Evolutionary conservation across 2,329 filamentous ascomycete genomes (phyloP).

Genomic region (Ilyonectria robusta): DNA sequence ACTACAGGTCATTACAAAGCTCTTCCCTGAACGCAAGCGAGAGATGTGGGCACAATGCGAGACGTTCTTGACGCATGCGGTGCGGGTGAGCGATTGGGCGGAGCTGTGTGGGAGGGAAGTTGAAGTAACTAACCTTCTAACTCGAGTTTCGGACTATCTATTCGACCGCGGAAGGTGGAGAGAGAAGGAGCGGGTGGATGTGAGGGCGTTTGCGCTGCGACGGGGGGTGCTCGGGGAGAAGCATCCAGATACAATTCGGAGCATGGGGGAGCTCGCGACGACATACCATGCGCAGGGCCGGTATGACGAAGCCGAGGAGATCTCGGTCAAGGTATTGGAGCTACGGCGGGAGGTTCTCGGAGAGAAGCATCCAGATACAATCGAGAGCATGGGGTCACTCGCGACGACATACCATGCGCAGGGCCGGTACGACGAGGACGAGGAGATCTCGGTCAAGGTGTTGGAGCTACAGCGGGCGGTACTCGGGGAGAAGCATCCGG

Average conservation of each 20-base stretch:
- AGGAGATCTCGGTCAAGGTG: too few relatives aligned
- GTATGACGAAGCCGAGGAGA: not conserved
- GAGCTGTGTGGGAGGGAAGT: conserved; percentile 35
- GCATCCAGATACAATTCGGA: not conserved
- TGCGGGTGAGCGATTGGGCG: conserved; percentile 45
- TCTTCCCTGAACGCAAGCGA: conserved; percentile 37
- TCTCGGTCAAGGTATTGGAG: not conserved
- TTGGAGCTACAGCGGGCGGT: too few relatives aligned
- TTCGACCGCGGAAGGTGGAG: conserved; percentile 38
- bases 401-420: too few relatives aligned
- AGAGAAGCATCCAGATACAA: too few relatives aligned
- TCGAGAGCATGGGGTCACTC: too few relatives aligned
- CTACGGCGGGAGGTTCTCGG: too few relatives aligned
- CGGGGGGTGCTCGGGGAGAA: not conserved
- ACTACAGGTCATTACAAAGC: conserved; percentile 33
- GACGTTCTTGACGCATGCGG: conserved; percentile 48
- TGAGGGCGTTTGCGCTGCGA: not conserved
- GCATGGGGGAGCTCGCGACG: not conserved
- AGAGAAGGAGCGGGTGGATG: not conserved
- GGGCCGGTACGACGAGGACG: too few relatives aligned
- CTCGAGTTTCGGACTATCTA: conserved; percentile 41
- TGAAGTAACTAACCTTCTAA: conserved; percentile 31
- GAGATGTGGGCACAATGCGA: conserved; percentile 44
- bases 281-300: not conserved
- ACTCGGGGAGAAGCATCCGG: too few relatives aligned